A percentile compares a stretch with the other conserved stretches of the same genome.
These are phyloP conservation scores for Aspergillus calidoustus DNA, from an alignment of 2,329 filamentous ascomycete genomes.

Conservation along the genomic window DNA sequence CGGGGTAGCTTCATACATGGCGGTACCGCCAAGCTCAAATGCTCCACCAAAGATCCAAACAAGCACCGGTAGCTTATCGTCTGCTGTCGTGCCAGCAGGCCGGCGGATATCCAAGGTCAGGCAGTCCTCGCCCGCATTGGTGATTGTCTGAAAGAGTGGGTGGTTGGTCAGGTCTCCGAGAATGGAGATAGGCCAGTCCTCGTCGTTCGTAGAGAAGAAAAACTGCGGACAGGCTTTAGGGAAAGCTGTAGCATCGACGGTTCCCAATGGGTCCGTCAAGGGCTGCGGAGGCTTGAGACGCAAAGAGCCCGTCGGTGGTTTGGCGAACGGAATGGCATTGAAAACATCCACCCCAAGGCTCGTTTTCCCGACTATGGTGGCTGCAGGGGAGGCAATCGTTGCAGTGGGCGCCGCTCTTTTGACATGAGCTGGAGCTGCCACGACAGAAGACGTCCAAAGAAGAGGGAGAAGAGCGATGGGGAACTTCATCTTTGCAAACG, in stretches of 20 bases:
- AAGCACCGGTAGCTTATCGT: slow-evolving; percentile 66
- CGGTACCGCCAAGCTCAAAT: slow-evolving; percentile 53
- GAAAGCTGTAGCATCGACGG: slow-evolving; percentile 61
- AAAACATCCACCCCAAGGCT: slow-evolving; percentile 65
- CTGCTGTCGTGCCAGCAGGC: slow-evolving; percentile 59
- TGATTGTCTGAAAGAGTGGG: slow-evolving; percentile 61
- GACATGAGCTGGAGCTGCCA: slow-evolving; percentile 6
- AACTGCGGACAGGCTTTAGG: slow-evolving; percentile 75
- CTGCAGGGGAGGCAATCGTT: slow-evolving; percentile 31
- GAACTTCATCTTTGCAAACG: slow-evolving; percentile 1
- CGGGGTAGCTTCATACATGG: slow-evolving; percentile 41
- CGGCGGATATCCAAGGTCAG: slow-evolving; percentile 65
- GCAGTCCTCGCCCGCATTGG: slow-evolving; percentile 66
- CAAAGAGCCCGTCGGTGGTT: slow-evolving; percentile 68
- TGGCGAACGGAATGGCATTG: slow-evolving; percentile 75
- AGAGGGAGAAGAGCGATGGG: neutral
- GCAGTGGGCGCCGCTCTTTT: slow-evolving; percentile 1
- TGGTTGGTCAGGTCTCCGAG: slow-evolving; percentile 58
- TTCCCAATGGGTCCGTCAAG: slow-evolving; percentile 62
- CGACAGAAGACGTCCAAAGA: neutral
- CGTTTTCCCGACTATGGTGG: slow-evolving; percentile 54
- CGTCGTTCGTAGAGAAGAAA: slow-evolving; percentile 58
- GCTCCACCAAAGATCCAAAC: slow-evolving; percentile 74
- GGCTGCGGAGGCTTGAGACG: slow-evolving; percentile 72
- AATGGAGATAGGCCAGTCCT: slow-evolving; percentile 48